A percentile compares a stretch with the other conserved stretches of the same genome.
Conservation (phyloP, 768 basidiomycete genomes). For the Clitopilus passeckerianus region DNA sequence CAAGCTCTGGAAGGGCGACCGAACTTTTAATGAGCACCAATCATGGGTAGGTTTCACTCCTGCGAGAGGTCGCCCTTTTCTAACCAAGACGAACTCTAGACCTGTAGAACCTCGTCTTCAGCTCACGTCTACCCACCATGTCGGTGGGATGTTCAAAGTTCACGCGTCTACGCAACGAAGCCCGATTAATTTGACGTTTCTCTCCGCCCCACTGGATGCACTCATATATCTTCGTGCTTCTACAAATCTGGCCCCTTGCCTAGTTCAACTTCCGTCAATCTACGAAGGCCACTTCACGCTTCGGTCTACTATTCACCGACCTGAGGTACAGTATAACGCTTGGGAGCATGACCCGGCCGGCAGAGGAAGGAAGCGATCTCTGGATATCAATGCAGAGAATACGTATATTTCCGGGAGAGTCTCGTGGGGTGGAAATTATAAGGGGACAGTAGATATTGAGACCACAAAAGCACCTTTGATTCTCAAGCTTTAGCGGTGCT, state of each 20-base stretch:
- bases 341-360: constrained; percentile 14
- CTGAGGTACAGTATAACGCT: not conserved
- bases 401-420: not conserved
- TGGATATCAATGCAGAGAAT: not conserved
- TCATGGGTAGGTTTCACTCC: not conserved
- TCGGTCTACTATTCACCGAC: constrained; percentile 5
- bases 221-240: not conserved
- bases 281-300: constrained; percentile 14
- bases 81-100: not conserved
- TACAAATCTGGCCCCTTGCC: not conserved
- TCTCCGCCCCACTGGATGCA: not conserved
- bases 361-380: constrained; percentile 4
- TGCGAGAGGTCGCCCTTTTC: not conserved
- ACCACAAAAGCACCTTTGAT: not conserved
- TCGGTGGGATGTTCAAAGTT: not conserved
- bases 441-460: not conserved
- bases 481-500: not conserved
- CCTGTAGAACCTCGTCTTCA: not conserved
- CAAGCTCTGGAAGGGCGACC: not conserved
- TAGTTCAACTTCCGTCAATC: constrained; percentile 9
- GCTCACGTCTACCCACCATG: not conserved
- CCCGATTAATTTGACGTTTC: not conserved
- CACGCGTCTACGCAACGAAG: not conserved
- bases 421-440: not conserved
- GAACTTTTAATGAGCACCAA: not conserved